A percentile compares a stretch with the other conserved stretches of the same genome.
These are phyloP conservation scores for Castanea mollissima DNA, from an alignment of 306 rosid genomes.

Conservation along the genomic window DNA sequence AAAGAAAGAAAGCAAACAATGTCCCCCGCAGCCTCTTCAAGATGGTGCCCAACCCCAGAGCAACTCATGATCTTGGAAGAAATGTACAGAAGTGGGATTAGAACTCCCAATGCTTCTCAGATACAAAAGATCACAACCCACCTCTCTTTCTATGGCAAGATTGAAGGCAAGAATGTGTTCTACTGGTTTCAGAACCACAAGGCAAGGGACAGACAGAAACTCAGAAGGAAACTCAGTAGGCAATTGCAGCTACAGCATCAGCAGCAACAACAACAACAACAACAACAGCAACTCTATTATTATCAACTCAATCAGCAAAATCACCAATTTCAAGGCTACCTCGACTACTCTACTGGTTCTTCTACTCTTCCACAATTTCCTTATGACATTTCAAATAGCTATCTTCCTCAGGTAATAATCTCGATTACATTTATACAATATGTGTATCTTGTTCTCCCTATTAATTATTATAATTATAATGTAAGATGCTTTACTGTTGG, in stretches of 20 bases:
- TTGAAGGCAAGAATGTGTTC: slow-evolving; percentile 90
- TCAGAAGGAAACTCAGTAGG: slow-evolving; percentile 70
- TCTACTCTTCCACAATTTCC: slow-evolving; percentile 33
- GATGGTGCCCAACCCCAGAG: slow-evolving; percentile 96
- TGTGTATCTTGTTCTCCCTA: too few species aligned
- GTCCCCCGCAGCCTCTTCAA: slow-evolving; percentile 64
- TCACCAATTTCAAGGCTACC: slow-evolving; percentile 38
- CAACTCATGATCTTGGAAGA: slow-evolving; percentile 91
- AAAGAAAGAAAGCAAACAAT: slow-evolving; percentile 21
- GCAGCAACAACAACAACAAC: slow-evolving; percentile 41
- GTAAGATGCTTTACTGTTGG: too few species aligned
- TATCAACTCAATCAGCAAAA: slow-evolving; percentile 31
- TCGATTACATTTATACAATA: background rate
- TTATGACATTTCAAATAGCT: slow-evolving; percentile 33
- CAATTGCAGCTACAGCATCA: slow-evolving; percentile 69
- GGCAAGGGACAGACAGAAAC: slow-evolving; percentile 90
- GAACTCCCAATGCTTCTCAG: slow-evolving; percentile 85
- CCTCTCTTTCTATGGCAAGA: slow-evolving; percentile 84
- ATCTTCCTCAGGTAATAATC: slow-evolving; percentile 46
- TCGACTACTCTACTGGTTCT: slow-evolving; percentile 27
- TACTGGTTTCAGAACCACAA: slow-evolving; percentile 99
- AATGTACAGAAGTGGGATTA: slow-evolving; percentile 71
- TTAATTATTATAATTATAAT: too few species aligned
- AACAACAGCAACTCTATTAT: slow-evolving; percentile 23
- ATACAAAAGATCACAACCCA: slow-evolving; percentile 84